Base-by-base conservation (phyloP, 169 alveolate genomes). In the Cryptosporidium ryanae region DNA sequence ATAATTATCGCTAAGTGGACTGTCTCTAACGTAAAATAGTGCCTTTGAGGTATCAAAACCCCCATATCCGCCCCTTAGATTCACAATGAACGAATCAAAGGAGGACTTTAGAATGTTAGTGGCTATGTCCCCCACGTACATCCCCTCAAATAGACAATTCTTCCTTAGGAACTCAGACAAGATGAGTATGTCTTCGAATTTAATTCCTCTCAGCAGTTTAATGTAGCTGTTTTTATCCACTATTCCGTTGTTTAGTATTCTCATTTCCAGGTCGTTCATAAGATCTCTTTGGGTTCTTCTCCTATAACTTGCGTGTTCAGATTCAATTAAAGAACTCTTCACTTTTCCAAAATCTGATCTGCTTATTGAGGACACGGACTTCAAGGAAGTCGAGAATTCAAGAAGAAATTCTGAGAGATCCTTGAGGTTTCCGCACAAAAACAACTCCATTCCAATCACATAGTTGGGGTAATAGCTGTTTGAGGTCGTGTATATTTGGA, bases 71-170 rank as follows among this genome's bases (percentile, higher is more conserved):
- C 57, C 66, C 38, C 48, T 68, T 52, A 68, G 32, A 52, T 25
- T 6, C 7, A 10, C n/a, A 46, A 55, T 23, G 52, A 68, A 68
- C 1, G 31, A 59, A 15, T 50, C 66, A 5, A 68, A 25, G 12
- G 48, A 43, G 12, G 57, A 12, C 13, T 54, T 68, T 12, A 68
- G 34, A 25, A 55, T 52, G 55, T 38, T 50, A n/a, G 54, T 5
- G 31, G 46, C 32, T 17, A 50, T 68, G 21, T 8, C 5, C 1
- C 83, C 83, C 23, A 18, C 83, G n/a, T 49, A 68, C 1, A 68
- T 54, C 18, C 83, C 83, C 23, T 68, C 83, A 68, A 68, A 68
- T n/a, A 68, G 13, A 52, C 83, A 68, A 31, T 23, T 50, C 31
- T 32, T 34, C 31, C n/a, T 18, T 17, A 68, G 21, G 13, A 68